Evolutionary conservation across 2,329 filamentous ascomycete genomes (phyloP), one percentile per base, ranked within the genome.

Genomic region (Nemania abortiva): DNA sequence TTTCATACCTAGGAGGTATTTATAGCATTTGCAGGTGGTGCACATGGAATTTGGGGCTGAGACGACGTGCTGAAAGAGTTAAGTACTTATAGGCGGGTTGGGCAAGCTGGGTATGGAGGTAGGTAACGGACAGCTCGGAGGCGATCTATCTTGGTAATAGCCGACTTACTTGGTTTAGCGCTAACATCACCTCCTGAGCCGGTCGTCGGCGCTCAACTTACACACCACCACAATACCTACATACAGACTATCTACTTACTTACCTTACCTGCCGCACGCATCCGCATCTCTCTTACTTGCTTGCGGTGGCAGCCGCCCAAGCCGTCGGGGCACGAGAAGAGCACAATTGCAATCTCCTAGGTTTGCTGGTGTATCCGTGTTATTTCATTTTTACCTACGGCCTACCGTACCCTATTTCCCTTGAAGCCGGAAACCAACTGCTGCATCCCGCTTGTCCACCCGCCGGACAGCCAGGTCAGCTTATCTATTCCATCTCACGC

Each of bases 111-210:
- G n/a, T n/a, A n/a, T n/a, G n/a, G n/a, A n/a, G n/a, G n/a, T n/a
- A n/a, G n/a, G n/a, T n/a, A n/a, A n/a, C n/a, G n/a, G n/a, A n/a
- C n/a, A 58, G 55, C 54, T 65, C 66, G 66, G 66, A 65, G 62
- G 18, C 61, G 4, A 45, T 68, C 62, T 13, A 65, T 65, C 56
- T 68, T 61, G 66, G 66, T 39, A 69, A 69, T 65, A 56, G 56
- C 66, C 66, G 66, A 69, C 61, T 49, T 49, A 10, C 57, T n/a
- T 20, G 15, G 18, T 2, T 56, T 62, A 54, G 66, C 50, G 45
- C 61, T 20, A 64, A 65, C 56, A 52, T 56, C 50, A 57, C 56
- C 49, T 63, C 22, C 39, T 56, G 31, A 52, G 49, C 65, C 61
- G 55, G 66, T 65, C 50, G 29, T 61, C 61, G 66, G 66, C 55